Conservation (phyloP, 441 rosid species). For the Syzygium malaccense region DNA sequence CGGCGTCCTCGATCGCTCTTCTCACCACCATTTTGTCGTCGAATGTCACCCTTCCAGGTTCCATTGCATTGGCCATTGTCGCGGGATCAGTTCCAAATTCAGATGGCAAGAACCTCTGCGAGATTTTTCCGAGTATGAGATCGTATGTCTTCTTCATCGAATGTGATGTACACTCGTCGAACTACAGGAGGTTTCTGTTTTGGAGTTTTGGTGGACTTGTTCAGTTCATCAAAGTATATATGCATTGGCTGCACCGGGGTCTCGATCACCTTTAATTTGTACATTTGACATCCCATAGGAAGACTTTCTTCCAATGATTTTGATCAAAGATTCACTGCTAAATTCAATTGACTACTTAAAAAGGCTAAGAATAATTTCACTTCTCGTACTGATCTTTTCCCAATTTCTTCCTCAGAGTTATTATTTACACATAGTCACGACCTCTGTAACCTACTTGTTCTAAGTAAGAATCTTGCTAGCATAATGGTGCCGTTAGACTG, state of each 20-base stretch:
- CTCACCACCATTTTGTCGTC: constrained; percentile 54
- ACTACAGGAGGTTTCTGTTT: too few relatives aligned
- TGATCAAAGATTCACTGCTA: neutral
- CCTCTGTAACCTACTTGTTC: too few relatives aligned
- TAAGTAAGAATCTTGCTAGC: neutral
- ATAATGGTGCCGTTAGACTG: accelerated
- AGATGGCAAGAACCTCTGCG: constrained; percentile 49
- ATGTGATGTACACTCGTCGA: neutral
- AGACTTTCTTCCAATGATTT: neutral
- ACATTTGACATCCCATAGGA: neutral
- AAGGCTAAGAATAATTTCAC: too few relatives aligned
- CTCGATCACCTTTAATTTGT: neutral
- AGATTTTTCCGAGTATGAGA: neutral
- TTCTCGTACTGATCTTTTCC: too few relatives aligned
- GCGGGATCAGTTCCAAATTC: constrained; percentile 52
- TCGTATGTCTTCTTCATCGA: neutral
- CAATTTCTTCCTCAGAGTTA: too few relatives aligned
- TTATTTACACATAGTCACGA: too few relatives aligned
- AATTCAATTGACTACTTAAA: neutral
- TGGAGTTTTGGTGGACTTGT: too few relatives aligned
- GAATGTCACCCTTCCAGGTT: constrained; percentile 41
- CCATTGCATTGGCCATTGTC: constrained; percentile 39
- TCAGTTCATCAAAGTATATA: too few relatives aligned
- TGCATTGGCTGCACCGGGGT: neutral
- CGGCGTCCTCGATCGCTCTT: constrained; percentile 34